Evolutionary conservation across 495 filamentous ascomycete species (phyloP).

Genomic region (Podospora anserina): DNA sequence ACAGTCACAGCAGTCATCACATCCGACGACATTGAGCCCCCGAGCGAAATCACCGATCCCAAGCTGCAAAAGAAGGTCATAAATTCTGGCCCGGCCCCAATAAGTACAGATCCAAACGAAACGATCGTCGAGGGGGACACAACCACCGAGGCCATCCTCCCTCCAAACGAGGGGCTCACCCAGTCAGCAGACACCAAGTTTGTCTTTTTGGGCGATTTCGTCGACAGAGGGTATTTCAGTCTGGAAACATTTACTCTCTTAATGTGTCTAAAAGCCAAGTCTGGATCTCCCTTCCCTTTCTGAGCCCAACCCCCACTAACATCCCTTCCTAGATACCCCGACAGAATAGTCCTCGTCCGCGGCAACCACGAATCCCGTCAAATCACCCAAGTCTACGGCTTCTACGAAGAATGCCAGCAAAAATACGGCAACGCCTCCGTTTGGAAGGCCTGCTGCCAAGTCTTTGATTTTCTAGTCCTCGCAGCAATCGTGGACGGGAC

Average conservation of each 20-base stretch:
- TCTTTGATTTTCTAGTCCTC: conserved; percentile 95
- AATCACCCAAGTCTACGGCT: conserved; percentile 98
- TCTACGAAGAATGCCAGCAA: conserved; percentile 96
- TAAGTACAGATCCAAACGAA: conserved; percentile 48
- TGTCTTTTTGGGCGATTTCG: conserved; percentile 95
- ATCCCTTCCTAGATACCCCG: conserved; percentile 67
- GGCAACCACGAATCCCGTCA: conserved; percentile 98
- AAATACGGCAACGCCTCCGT: conserved; percentile 98
- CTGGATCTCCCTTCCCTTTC: conserved; percentile 4
- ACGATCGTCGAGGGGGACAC: conserved; percentile 41
- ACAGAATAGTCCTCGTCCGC: conserved; percentile 90
- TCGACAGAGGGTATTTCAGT: conserved; percentile 96
- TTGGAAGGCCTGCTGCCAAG: conserved; percentile 98
- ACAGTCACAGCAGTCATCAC: conserved; percentile 66
- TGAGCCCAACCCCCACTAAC: conserved; percentile 22
- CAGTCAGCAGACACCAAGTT: conserved; percentile 77
- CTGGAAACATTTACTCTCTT: conserved; percentile 93
- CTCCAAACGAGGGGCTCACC: conserved; percentile 43
- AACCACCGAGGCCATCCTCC: conserved; percentile 37
- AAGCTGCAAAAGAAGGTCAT: conserved; percentile 78
- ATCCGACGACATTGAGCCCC: conserved; percentile 83
- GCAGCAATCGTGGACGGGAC: conserved; percentile 96
- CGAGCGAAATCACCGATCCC: conserved; percentile 78
- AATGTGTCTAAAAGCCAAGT: conserved; percentile 97
- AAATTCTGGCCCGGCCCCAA: conserved; percentile 40